Conservation (phyloP, 2,329 filamentous ascomycete genomes). For the Magnaporthiopsis poae region DNA sequence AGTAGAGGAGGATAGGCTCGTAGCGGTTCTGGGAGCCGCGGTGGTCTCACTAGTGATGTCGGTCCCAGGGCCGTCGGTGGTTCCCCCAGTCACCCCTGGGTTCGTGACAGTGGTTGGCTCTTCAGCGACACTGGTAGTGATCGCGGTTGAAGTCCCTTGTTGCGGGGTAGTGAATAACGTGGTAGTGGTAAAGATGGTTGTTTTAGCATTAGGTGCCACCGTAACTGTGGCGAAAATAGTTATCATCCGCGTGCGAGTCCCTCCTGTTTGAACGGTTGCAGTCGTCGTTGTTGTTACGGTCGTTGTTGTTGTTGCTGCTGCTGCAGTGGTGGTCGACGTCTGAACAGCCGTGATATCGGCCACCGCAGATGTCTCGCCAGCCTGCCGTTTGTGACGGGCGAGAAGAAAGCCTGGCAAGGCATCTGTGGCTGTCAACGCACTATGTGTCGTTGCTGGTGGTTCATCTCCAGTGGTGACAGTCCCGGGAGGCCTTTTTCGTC, state of each 20-base stretch:
- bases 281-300: slow-evolving; percentile 4
- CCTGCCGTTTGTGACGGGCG: background rate
- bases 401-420: background rate
- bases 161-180: slow-evolving; percentile 13
- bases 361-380: background rate
- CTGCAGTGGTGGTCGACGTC: slow-evolving; percentile 12
- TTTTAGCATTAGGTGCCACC: slow-evolving; percentile 15
- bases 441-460: background rate
- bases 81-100: background rate
- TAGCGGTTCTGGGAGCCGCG: background rate
- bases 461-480: background rate
- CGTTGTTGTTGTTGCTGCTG: slow-evolving; percentile 10
- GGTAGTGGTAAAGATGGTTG: slow-evolving; percentile 16
- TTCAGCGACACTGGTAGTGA: background rate
- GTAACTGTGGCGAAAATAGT: slow-evolving; percentile 15
- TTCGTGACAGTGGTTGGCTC: background rate
- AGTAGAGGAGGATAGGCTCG: background rate
- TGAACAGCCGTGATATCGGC: slow-evolving; percentile 7
- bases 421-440: background rate
- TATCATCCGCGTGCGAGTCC: slow-evolving; percentile 12
- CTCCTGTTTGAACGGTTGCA: background rate
- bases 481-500: background rate
- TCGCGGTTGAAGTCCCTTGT: slow-evolving; percentile 4
- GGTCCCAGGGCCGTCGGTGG: background rate
- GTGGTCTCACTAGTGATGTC: background rate